Conservation (phyloP, 164 flowering plant species). For the Hamamelis virginiana region DNA sequence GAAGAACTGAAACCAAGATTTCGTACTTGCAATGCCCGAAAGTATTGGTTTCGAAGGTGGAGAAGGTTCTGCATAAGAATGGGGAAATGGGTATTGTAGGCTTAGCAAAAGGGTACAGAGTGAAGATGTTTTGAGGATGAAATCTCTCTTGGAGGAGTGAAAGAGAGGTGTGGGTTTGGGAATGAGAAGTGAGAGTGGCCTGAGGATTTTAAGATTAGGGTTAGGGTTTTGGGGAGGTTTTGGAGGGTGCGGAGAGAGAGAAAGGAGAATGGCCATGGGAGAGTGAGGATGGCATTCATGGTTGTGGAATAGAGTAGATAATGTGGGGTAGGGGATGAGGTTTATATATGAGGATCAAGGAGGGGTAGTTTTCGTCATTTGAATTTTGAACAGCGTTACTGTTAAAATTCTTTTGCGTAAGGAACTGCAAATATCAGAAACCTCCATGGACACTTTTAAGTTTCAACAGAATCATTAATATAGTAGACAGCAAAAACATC, state of each 20-base stretch:
- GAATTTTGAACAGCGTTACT: background rate
- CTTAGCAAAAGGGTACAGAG: slow-evolving; percentile 34
- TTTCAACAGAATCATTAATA: too few species aligned
- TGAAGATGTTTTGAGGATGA: slow-evolving; percentile 38
- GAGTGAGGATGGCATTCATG: slow-evolving; percentile 32
- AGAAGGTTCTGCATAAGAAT: slow-evolving; percentile 25
- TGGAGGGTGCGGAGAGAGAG: slow-evolving; percentile 38
- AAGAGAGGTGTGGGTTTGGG: slow-evolving; percentile 10
- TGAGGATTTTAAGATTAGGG: slow-evolving; percentile 7
- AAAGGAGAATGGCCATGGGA: slow-evolving; percentile 48
- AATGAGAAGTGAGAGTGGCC: background rate
- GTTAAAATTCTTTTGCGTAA: too few species aligned
- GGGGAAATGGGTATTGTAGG: slow-evolving; percentile 25
- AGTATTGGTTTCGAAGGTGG: slow-evolving; percentile 38
- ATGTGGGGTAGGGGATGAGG: slow-evolving; percentile 25
- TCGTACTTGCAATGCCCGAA: slow-evolving; percentile 67
- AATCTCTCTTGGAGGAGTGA: slow-evolving; percentile 40
- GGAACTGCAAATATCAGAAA: too few species aligned
- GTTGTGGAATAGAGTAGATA: slow-evolving; percentile 28
- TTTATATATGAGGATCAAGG: background rate
- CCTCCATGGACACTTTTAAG: too few species aligned
- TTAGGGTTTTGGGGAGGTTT: slow-evolving; percentile 28
- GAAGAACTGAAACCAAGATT: slow-evolving; percentile 84
- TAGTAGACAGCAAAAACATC: too few species aligned
- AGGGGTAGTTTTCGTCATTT: slow-evolving; percentile 6